Conservation (phyloP, 163 green algal species). For the Prototheca wickerhamii region DNA sequence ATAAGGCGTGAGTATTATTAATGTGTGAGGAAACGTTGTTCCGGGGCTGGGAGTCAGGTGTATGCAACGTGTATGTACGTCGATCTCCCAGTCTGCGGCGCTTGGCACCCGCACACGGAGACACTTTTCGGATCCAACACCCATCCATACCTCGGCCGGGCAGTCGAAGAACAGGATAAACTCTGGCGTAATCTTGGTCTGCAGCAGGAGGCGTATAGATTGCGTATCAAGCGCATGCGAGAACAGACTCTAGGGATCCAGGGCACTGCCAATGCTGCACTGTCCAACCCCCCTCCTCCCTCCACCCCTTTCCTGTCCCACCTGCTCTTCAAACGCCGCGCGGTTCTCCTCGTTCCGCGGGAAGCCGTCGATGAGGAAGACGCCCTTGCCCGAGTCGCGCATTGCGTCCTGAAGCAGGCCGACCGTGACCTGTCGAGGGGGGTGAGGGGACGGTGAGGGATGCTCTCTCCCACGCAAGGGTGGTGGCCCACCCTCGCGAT, state of each 20-base stretch:
- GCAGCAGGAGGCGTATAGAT: slow-evolving; percentile 4
- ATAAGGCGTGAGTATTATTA: too few relatives aligned
- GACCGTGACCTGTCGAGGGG: slow-evolving; percentile 59
- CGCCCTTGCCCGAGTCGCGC: slow-evolving; percentile 38
- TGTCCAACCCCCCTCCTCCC: neutral
- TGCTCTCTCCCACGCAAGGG: neutral
- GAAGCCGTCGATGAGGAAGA: slow-evolving; percentile 90
- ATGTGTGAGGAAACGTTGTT: too few relatives aligned
- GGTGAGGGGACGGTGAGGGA: neutral
- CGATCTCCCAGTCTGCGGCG: too few relatives aligned
- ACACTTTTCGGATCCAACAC: neutral
- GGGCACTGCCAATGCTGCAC: too few relatives aligned
- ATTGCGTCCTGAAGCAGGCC: slow-evolving; percentile 81
- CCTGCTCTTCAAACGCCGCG: slow-evolving; percentile 60
- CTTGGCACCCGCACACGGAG: neutral
- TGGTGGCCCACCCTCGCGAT: neutral
- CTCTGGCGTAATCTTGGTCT: slow-evolving; percentile 70
- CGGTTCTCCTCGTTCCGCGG: slow-evolving; percentile 88
- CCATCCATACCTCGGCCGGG: slow-evolving; percentile 47
- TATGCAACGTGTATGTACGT: too few relatives aligned
- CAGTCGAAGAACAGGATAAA: slow-evolving; percentile 95
- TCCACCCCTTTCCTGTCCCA: slow-evolving; percentile 1
- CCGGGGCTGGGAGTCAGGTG: too few relatives aligned
- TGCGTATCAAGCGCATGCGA: neutral
- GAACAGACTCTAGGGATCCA: neutral